These are phyloP conservation scores for Backusella westeae DNA, from an alignment of 192 early-diverging fungal genomes.

Conservation along the genomic window DNA sequence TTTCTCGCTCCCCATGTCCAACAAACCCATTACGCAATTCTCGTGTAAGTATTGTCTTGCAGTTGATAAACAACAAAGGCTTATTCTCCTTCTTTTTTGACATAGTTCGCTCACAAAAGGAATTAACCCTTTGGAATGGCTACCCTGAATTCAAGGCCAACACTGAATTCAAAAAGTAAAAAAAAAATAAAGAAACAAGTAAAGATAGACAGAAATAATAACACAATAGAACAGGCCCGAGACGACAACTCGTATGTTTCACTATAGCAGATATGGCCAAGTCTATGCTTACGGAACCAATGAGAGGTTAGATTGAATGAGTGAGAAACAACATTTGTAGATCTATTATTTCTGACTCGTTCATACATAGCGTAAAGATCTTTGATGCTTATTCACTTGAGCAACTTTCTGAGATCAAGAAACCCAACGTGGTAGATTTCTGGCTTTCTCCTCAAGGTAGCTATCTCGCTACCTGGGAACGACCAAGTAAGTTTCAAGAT, in stretches of 20 bases:
- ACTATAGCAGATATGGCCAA: constrained; percentile 74
- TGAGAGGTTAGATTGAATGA: constrained; percentile 46
- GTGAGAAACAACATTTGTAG: background rate
- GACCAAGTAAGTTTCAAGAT: constrained; percentile 56
- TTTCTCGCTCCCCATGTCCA: constrained; percentile 16
- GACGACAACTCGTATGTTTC: constrained; percentile 51
- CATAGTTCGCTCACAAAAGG: constrained; percentile 51
- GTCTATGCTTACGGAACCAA: constrained; percentile 65
- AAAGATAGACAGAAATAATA: background rate
- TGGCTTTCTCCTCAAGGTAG: constrained; percentile 90
- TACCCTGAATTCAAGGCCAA: constrained; percentile 50
- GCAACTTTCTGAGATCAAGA: constrained; percentile 60
- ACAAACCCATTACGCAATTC: constrained; percentile 45
- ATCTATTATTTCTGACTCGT: background rate
- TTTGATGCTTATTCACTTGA: constrained; percentile 65
- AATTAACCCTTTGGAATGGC: constrained; percentile 52
- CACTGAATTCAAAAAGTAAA: constrained; percentile 53
- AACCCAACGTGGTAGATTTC: constrained; percentile 74
- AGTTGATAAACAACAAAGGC: too few species aligned
- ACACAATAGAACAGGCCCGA: constrained; percentile 29
- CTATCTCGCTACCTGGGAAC: constrained; percentile 88
- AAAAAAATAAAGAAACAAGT: background rate
- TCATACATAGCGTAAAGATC: constrained; percentile 59
- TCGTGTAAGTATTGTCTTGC: constrained; percentile 42
- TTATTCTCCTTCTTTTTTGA: too few species aligned